Evolutionary conservation across 2,329 filamentous ascomycete genomes (phyloP).

Genomic region (Colletotrichum sp.): DNA sequence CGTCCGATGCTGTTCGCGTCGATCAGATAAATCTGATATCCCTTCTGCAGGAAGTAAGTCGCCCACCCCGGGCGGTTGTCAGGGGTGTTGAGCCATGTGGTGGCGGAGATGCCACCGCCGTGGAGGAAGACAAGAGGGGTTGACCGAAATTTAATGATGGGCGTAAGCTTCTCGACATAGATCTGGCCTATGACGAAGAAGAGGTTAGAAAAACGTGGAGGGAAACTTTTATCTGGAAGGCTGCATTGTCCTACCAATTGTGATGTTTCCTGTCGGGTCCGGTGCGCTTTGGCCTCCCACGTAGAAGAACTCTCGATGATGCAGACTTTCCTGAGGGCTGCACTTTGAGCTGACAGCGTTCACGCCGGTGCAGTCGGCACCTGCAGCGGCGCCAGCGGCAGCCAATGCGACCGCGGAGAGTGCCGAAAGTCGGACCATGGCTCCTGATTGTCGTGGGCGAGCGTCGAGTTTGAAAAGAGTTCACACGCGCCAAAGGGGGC

Average conservation of each 20-base stretch:
- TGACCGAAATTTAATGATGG: constrained; percentile 21
- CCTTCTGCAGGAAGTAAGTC: constrained; percentile 41
- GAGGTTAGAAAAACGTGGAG: background rate
- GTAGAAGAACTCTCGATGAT: constrained; percentile 30
- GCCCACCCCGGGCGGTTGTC: constrained; percentile 46
- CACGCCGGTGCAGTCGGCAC: background rate
- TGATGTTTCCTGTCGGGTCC: constrained; percentile 25
- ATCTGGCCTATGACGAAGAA: constrained; percentile 26
- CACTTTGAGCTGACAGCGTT: constrained; percentile 13
- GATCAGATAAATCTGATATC: constrained; percentile 45
- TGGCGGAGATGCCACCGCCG: constrained; percentile 32
- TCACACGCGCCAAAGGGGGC: background rate
- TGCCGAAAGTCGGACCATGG: background rate
- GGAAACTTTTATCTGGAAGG: background rate
- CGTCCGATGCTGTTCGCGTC: constrained; percentile 39
- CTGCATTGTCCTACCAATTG: background rate
- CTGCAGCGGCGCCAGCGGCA: background rate
- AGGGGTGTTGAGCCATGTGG: constrained; percentile 42
- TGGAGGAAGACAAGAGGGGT: constrained; percentile 36
- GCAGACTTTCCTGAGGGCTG: constrained; percentile 4
- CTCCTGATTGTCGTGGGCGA: background rate
- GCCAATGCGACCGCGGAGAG: background rate
- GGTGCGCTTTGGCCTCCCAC: constrained; percentile 31
- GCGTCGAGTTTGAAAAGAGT: background rate
- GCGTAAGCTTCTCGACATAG: constrained; percentile 36